Conservation (phyloP, 208 protist species). For the Leishmania lainsoni region DNA sequence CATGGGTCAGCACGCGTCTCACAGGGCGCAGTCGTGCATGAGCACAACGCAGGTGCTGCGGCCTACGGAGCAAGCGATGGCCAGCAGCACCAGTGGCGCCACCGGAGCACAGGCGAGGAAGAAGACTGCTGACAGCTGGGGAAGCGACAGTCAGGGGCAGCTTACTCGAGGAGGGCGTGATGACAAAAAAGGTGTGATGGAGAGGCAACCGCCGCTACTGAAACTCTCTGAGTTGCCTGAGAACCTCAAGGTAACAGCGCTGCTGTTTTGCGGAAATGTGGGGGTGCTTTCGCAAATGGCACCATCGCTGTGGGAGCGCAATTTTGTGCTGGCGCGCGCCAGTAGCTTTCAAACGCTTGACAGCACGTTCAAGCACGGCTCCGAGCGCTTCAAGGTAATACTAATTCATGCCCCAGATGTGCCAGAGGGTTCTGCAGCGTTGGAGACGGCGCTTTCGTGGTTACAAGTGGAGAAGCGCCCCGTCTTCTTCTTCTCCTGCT, state of each 20-base stretch:
- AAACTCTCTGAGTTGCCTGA: slow-evolving; percentile 29
- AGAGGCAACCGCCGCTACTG: neutral
- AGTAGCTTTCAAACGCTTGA: slow-evolving; percentile 41
- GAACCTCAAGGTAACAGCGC: slow-evolving; percentile 54
- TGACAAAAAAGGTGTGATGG: neutral
- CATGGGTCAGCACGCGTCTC: slow-evolving; percentile 39
- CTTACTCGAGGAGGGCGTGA: neutral
- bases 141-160: neutral
- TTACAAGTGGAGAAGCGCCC: slow-evolving; percentile 39
- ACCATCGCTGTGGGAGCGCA: slow-evolving; percentile 51
- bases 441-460: slow-evolving; percentile 53
- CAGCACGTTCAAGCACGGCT: slow-evolving; percentile 44
- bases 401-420: slow-evolving; percentile 65
- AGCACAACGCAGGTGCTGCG: neutral
- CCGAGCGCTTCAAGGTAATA: slow-evolving; percentile 68
- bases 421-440: slow-evolving; percentile 20
- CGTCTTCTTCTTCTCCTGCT: slow-evolving; percentile 64
- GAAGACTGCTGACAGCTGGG: neutral
- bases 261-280: slow-evolving; percentile 52
- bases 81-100: neutral
- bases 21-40: slow-evolving; percentile 23
- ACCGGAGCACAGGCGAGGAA: neutral
- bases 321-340: slow-evolving; percentile 57
- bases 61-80: neutral
- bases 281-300: slow-evolving; percentile 36